phyloP scores from a whole-genome alignment of 495 filamentous ascomycete species.

The Trichocladium antarcticum region DNA sequence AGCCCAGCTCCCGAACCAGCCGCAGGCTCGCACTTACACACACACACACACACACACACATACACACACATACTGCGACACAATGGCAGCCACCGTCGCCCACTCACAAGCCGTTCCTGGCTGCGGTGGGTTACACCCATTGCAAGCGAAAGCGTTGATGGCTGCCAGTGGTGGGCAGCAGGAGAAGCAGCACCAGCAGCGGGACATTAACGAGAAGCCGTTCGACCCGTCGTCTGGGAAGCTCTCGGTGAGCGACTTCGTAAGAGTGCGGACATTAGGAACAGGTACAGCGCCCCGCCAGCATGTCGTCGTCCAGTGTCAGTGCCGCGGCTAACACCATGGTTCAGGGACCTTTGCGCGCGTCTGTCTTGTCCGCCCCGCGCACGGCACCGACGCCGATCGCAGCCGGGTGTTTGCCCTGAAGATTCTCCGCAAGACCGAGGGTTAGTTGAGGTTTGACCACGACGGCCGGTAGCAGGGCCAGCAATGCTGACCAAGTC shows the following conservation, averaged over 20 bases:
- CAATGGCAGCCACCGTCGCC: constrained; percentile 28
- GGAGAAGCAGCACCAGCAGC: constrained; percentile 10
- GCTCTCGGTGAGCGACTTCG: constrained; percentile 57
- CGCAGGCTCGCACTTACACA: neutral
- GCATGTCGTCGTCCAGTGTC: neutral
- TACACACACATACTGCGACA: neutral
- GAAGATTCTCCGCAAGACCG: constrained; percentile 85
- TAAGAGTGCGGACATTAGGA: constrained; percentile 78
- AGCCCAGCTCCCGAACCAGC: neutral
- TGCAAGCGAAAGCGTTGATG: constrained; percentile 19
- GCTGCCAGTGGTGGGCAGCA: constrained; percentile 7
- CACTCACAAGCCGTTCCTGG: constrained; percentile 18
- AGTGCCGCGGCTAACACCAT: constrained; percentile 24
- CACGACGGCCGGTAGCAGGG: neutral
- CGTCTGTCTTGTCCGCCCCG: constrained; percentile 73
- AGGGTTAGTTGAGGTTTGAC: constrained; percentile 33
- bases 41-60: neutral
- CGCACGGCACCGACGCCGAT: constrained; percentile 41
- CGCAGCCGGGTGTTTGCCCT: constrained; percentile 73
- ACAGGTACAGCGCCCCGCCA: constrained; percentile 48
- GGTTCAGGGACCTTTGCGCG: constrained; percentile 81
- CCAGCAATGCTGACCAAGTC: constrained; percentile 4
- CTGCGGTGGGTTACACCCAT: constrained; percentile 22
- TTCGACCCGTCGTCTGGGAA: constrained; percentile 19
- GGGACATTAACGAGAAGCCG: constrained; percentile 9